A percentile compares a stretch with the other conserved stretches of the same genome.
These are phyloP conservation scores for Euphrasia arctica DNA, from an alignment of 305 asterid genomes.

Conservation along the genomic window DNA sequence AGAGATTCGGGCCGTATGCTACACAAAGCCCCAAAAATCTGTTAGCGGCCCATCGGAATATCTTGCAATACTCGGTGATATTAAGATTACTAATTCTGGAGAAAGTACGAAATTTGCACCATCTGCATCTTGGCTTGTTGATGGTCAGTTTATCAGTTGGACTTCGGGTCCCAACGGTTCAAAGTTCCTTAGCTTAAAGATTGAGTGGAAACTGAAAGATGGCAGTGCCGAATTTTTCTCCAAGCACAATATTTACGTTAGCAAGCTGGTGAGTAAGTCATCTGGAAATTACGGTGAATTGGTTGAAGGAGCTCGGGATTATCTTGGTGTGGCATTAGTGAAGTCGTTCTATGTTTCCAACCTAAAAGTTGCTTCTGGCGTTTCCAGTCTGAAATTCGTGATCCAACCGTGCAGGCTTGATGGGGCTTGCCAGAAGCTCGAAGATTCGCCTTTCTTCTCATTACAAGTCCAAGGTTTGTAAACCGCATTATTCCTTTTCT, in stretches of 20 bases:
- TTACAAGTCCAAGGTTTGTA: conserved; percentile 35
- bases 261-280: conserved; percentile 26
- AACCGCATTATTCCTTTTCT: neutral
- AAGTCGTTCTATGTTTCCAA: neutral
- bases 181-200: conserved; percentile 42
- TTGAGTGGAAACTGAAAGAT: conserved; percentile 45
- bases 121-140: conserved; percentile 50
- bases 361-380: conserved; percentile 2
- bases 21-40: conserved; percentile 28
- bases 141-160: conserved; percentile 38
- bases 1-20: conserved; percentile 53
- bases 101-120: conserved; percentile 41
- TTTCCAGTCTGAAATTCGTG: neutral
- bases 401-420: conserved; percentile 17
- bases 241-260: conserved; percentile 46
- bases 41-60: conserved; percentile 26
- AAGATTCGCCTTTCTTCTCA: conserved; percentile 52
- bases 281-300: neutral
- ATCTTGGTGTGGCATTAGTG: neutral
- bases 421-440: conserved; percentile 49
- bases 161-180: conserved; percentile 38
- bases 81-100: conserved; percentile 31
- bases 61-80: conserved; percentile 58
- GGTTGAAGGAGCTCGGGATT: neutral
- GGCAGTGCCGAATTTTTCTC: conserved; percentile 32